A percentile compares a stretch with the other conserved stretches of the same genome.
Conservation (phyloP, 768 basidiomycete species). For the Tylopilus sp. region DNA sequence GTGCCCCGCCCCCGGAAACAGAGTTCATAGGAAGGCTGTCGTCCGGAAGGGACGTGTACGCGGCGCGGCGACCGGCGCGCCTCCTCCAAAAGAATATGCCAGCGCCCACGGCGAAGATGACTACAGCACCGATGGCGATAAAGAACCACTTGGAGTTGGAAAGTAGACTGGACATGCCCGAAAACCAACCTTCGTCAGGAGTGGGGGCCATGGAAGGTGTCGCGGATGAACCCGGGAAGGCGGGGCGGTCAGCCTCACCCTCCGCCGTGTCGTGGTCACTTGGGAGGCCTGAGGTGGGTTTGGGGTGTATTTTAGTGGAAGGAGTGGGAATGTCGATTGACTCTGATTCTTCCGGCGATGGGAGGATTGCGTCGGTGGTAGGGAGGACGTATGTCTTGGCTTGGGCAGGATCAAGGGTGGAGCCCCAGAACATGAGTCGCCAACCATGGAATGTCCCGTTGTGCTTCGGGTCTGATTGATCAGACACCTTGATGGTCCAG, state of each 20-base stretch:
- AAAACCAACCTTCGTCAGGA: slow-evolving; percentile 82
- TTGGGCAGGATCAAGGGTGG: slow-evolving; percentile 66
- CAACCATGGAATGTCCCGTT: slow-evolving; percentile 81
- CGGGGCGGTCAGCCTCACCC: slow-evolving; percentile 78
- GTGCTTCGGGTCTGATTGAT: slow-evolving; percentile 58
- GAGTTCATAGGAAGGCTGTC: slow-evolving; percentile 80
- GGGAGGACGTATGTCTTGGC: slow-evolving; percentile 63
- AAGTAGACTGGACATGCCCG: slow-evolving; percentile 69
- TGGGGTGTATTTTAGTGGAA: slow-evolving; percentile 62
- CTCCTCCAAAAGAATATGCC: slow-evolving; percentile 83
- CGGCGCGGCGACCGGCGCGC: slow-evolving; percentile 36
- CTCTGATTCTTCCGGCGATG: slow-evolving; percentile 45
- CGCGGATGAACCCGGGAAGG: slow-evolving; percentile 47
- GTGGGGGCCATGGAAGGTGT: slow-evolving; percentile 49
- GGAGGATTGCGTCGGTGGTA: slow-evolving; percentile 45
- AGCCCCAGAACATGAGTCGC: slow-evolving; percentile 93
- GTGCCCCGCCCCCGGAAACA: slow-evolving; percentile 42
- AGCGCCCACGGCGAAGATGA: slow-evolving; percentile 65
- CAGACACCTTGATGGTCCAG: slow-evolving; percentile 87
- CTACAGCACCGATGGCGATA: slow-evolving; percentile 73
- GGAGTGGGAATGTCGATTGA: slow-evolving; percentile 37
- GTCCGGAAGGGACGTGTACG: slow-evolving; percentile 58
- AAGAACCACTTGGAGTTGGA: slow-evolving; percentile 88
- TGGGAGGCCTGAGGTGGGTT: slow-evolving; percentile 86
- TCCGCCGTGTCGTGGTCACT: slow-evolving; percentile 77